phyloP scores from a whole-genome alignment of 139 green algal species.

The Trebouxia sp. region DNA sequence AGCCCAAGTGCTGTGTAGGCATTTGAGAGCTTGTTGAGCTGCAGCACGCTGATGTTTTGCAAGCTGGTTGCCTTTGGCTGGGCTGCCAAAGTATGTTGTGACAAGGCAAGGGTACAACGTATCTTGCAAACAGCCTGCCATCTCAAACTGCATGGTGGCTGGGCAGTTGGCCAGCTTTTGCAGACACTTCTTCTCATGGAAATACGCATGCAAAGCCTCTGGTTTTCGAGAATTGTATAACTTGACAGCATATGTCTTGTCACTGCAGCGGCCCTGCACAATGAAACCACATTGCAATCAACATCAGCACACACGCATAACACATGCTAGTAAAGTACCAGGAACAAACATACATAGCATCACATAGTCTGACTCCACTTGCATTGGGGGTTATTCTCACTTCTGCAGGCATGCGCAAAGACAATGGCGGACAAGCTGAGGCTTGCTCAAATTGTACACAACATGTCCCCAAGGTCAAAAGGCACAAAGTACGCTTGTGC shows the following conservation, averaged over 20 bases:
- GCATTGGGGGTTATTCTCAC: too few relatives aligned
- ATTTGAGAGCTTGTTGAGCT: neutral
- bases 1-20: neutral
- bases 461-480: too few relatives aligned
- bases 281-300: neutral
- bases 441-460: too few relatives aligned
- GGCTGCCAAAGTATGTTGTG: neutral
- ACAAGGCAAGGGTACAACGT: neutral
- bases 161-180: too few relatives aligned
- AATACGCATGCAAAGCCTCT: neutral
- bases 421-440: neutral
- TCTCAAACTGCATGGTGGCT: neutral
- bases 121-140: neutral
- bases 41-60: neutral
- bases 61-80: neutral
- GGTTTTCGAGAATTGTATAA: neutral
- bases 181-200: neutral
- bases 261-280: neutral
- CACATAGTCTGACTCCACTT: too few relatives aligned
- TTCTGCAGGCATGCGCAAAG: neutral
- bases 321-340: neutral
- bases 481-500: too few relatives aligned
- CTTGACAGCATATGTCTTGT: slow-evolving; percentile 1
- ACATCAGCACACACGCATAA: neutral
- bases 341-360: neutral